Evolutionary conservation across 2,329 filamentous ascomycete species (phyloP).

Genomic region (Rosellinia necatrix): DNA sequence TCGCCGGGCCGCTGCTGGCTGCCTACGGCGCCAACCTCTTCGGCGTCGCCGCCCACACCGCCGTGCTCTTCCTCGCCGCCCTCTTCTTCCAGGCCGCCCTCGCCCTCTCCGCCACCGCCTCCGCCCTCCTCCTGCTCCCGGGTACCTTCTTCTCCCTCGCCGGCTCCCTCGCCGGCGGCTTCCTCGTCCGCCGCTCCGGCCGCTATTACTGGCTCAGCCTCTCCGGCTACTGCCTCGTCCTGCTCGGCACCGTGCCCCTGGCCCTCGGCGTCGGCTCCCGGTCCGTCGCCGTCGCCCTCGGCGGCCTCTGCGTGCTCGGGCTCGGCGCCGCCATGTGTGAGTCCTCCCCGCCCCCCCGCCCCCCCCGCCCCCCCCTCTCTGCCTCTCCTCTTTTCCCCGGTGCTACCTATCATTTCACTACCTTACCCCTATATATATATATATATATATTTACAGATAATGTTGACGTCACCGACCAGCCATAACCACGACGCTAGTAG

Average conservation of each 20-base stretch:
- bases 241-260: conserved; percentile 59
- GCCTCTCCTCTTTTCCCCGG: neutral
- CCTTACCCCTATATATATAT: neutral
- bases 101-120: conserved; percentile 63
- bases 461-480: conserved; percentile 49
- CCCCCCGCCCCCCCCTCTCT: neutral
- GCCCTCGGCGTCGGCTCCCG: conserved; percentile 57
- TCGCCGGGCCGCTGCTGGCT: conserved; percentile 67
- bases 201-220: conserved; percentile 73
- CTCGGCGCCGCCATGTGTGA: conserved; percentile 46
- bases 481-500: conserved; percentile 74
- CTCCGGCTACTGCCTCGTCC: conserved; percentile 56
- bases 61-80: conserved; percentile 73
- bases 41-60: conserved; percentile 61
- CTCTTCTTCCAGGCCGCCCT: conserved; percentile 78
- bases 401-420: neutral
- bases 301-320: conserved; percentile 59
- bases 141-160: conserved; percentile 64
- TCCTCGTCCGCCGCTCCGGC: conserved; percentile 71
- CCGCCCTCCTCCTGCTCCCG: conserved; percentile 70
- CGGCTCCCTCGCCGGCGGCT: conserved; percentile 68
- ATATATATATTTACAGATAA: neutral
- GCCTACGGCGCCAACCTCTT: conserved; percentile 77
- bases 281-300: conserved; percentile 56
- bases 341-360: conserved; percentile 7